These are phyloP conservation scores for Gaeumannomyces tritici DNA, from an alignment of 2,329 filamentous ascomycete species.

Conservation along the genomic window DNA sequence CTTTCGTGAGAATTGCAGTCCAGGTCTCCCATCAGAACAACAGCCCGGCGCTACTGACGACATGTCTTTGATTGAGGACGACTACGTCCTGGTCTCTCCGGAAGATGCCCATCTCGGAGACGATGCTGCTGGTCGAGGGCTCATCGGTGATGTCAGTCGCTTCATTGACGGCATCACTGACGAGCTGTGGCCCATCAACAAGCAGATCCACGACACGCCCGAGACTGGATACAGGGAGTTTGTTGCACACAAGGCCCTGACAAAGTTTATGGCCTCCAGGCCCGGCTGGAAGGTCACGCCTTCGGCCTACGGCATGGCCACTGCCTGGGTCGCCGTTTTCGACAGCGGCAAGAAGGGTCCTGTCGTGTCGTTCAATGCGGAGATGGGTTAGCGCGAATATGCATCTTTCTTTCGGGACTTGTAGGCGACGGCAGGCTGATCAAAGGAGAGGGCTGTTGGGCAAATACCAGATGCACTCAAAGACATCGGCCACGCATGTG, in stretches of 20 bases:
- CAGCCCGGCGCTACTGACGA: background rate
- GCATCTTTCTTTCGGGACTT: too few species aligned
- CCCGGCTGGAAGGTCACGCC: conserved; percentile 38
- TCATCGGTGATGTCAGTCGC: conserved; percentile 24
- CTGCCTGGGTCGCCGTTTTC: conserved; percentile 41
- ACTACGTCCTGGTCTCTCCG: background rate
- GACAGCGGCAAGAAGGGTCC: conserved; percentile 34
- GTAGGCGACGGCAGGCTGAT: too few species aligned
- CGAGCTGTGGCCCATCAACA: conserved; percentile 33
- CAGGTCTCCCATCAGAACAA: too few species aligned
- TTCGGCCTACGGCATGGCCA: conserved; percentile 40
- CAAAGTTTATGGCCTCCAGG: conserved; percentile 26
- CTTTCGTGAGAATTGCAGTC: too few species aligned
- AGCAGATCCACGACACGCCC: conserved; percentile 40
- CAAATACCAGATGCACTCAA: conserved; percentile 32
- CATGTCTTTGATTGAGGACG: background rate
- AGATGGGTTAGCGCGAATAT: conserved; percentile 28
- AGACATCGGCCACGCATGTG: conserved; percentile 41
- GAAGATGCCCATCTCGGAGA: background rate
- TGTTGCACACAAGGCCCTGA: conserved; percentile 39
- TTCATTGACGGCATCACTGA: conserved; percentile 27
- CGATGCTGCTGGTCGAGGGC: conserved; percentile 1
- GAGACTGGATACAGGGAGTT: conserved; percentile 37
- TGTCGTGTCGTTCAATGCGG: conserved; percentile 35
- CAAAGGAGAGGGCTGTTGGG: too few species aligned